These are phyloP conservation scores for Cokeromyces recurvatus DNA, from an alignment of 371 early-diverging fungal genomes.

Conservation along the genomic window DNA sequence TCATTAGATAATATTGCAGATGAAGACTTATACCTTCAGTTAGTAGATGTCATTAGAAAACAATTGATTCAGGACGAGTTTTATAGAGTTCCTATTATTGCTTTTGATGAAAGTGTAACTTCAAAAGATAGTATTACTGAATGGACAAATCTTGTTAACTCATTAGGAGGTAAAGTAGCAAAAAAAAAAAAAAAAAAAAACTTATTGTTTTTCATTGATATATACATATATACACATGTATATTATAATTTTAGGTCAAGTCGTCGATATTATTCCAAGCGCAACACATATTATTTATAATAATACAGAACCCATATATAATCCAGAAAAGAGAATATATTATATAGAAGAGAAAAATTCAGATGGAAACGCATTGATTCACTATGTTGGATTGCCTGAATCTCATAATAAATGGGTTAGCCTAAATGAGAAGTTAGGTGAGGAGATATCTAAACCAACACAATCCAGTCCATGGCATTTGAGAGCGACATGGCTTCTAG, in stretches of 20 bases:
- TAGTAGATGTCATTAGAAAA: constrained; percentile 41
- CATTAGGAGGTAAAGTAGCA: constrained; percentile 47
- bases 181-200: no score
- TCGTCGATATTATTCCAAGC: constrained; percentile 24
- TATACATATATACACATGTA: background rate
- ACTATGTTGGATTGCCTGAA: constrained; percentile 70
- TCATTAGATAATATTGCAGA: constrained; percentile 48
- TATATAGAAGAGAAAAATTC: constrained; percentile 31
- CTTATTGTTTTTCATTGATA: background rate
- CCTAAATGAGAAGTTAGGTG: constrained; percentile 48
- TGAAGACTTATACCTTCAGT: constrained; percentile 28
- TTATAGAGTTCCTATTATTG: constrained; percentile 37
- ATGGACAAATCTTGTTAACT: constrained; percentile 29
- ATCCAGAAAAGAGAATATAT: constrained; percentile 24
- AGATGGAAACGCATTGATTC: constrained; percentile 49
- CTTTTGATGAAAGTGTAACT: constrained; percentile 44
- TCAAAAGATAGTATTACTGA: constrained; percentile 33
- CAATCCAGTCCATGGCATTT: constrained; percentile 53
- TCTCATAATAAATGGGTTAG: constrained; percentile 70
- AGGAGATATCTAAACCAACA: constrained; percentile 24
- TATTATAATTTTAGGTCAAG: constrained; percentile 19
- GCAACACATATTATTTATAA: constrained; percentile 64
- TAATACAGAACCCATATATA: constrained; percentile 5
- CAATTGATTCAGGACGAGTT: constrained; percentile 32
- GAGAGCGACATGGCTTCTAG: constrained; percentile 62